Percentiles rank a stretch among this genome's conserved stretches.
Evolutionary conservation across 2,329 filamentous ascomycete species (phyloP).

Genomic region (Penicillium sp.): DNA sequence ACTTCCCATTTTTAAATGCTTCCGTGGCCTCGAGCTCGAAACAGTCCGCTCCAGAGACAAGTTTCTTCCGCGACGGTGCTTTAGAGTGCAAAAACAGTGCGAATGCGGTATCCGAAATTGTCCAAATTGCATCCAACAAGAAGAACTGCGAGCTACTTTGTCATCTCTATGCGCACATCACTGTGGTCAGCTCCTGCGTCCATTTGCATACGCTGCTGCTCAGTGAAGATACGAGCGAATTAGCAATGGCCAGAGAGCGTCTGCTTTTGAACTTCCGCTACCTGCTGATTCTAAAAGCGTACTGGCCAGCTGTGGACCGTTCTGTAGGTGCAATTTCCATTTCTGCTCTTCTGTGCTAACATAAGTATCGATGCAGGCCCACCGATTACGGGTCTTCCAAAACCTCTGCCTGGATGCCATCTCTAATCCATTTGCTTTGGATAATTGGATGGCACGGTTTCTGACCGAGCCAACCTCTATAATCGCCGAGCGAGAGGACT

Average conservation of each 20-base stretch:
- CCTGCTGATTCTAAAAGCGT: not conserved
- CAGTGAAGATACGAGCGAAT: not conserved
- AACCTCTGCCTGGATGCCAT: conserved; percentile 12
- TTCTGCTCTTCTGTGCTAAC: not conserved
- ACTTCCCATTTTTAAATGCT: conserved; percentile 26
- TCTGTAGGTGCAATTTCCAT: not conserved
- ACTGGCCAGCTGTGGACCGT: not conserved
- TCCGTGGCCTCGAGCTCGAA: not conserved
- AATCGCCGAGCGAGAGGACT: not conserved
- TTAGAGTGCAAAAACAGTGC: not conserved
- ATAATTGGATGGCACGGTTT: conserved; percentile 33
- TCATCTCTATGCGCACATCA: not conserved
- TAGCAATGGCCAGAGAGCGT: not conserved
- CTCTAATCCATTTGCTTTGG: conserved; percentile 27
- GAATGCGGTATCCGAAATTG: not conserved
- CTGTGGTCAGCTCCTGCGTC: not conserved
- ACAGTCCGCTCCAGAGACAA: not conserved
- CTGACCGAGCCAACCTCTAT: conserved; percentile 28
- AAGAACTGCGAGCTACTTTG: not conserved
- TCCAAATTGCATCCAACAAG: not conserved
- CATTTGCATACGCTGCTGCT: not conserved
- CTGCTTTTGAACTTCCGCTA: not conserved
- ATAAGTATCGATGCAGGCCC: not conserved
- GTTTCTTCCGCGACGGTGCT: not conserved
- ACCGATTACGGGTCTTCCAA: not conserved